Conservation (phyloP, 106 monocot species). For the Acorus calamus region DNA sequence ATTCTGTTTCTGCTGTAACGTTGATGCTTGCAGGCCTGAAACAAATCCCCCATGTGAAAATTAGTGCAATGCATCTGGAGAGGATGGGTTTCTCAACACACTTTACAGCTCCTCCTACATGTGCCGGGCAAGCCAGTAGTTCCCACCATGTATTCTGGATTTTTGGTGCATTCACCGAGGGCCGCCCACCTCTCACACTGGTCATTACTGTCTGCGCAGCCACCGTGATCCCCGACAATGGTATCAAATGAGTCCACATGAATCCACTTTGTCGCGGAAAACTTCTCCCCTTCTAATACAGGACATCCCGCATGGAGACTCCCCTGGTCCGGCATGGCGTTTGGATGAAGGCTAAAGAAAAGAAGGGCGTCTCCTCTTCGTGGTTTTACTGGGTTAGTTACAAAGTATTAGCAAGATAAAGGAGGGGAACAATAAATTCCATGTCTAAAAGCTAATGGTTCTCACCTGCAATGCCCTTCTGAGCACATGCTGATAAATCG, state of each 20-base stretch:
- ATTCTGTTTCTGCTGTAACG: too few species aligned
- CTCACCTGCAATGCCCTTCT: constrained; percentile 68
- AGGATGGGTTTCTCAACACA: constrained; percentile 28
- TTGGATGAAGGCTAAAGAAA: constrained; percentile 84
- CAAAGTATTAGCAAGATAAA: too few species aligned
- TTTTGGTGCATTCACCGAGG: constrained; percentile 83
- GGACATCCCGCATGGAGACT: constrained; percentile 93
- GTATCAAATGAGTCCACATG: constrained; percentile 78
- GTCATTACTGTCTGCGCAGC: constrained; percentile 65
- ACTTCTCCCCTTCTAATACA: constrained; percentile 84
- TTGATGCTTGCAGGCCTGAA: too few species aligned
- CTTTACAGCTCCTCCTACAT: constrained; percentile 77
- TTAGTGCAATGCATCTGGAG: too few species aligned
- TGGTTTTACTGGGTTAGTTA: constrained; percentile 59
- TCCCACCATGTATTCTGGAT: constrained; percentile 85
- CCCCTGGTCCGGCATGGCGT: constrained; percentile 47
- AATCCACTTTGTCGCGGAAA: constrained; percentile 98
- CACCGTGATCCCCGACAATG: constrained; percentile 14
- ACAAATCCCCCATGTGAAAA: too few species aligned
- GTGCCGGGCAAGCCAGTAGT: constrained; percentile 54
- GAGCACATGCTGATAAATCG: constrained; percentile 74
- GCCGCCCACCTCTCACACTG: constrained; percentile 75
- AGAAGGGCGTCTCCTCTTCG: constrained; percentile 82
- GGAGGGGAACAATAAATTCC: not conserved
- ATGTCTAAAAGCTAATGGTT: too few species aligned